Base-by-base conservation (phyloP, 2,329 filamentous ascomycete species). In the Verticillium tricorpus region DNA sequence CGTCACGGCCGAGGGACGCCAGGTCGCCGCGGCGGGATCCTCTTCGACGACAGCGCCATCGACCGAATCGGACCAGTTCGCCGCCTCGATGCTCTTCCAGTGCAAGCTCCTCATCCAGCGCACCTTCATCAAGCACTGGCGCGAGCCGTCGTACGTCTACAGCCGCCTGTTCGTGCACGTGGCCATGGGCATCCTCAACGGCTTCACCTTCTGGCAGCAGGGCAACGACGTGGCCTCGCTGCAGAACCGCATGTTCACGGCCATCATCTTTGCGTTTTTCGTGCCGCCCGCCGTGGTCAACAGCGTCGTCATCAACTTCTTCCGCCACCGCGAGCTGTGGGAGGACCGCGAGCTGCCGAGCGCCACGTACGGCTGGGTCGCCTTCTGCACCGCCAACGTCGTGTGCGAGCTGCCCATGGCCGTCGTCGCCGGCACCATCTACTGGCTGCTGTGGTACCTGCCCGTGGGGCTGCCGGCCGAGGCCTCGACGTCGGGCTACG, bases 371-470 rank as follows among this genome's bases (percentile, higher is more conserved):
- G 88, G 88, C 59, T 93, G 90, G 88, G 75, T 90, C 37, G 89
- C 90, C 0, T 93, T 93, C 74, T 86, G 83, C 69, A 91, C 89
- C 0, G 89, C 90, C 0, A 88, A 90, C 68, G 80, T 93, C 4
- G 78, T 93, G 17, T 85, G 83, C 35, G 91, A 94, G 70, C 87
- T 94, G 25, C 90, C 91, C 0, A 83, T 84, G 52, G 86, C 89
- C 1, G 83, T 93, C 64, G 70, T 91, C 37, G 81, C 83, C 1
- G 81, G 80, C 0, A 77, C 89, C 1, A 73, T 93, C 22, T 93
- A 93, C 77, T 94, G 84, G 80, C 73, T 87, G 0, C 75, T 92
- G 0, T 93, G 90, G 89, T 94, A 94, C 76, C 94, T 84, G 73
- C 85, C 90, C 0, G 84, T 88, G 0, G 91, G 91, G 0, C 78